Base-by-base conservation (phyloP, 1,284 basidiomycete genomes). In the Sparassis latifolia region DNA sequence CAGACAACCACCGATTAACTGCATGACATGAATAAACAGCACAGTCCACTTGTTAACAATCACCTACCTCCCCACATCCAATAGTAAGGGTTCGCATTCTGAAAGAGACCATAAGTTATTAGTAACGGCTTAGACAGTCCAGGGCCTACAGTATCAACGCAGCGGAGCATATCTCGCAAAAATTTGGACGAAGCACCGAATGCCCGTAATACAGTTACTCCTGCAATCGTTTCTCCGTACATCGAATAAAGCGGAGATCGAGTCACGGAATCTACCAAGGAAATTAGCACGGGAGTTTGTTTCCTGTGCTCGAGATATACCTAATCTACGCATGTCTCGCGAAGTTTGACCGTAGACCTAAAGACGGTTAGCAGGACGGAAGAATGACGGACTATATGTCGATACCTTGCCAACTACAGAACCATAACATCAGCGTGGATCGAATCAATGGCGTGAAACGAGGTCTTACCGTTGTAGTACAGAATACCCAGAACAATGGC, bases 201-300 rank as follows among this genome's bases (percentile, higher is more conserved):
- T 1, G 93, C 87, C 43, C 94, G 86, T 39, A 96, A 72, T 45
- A 95, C 87, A 0, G 90, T 79, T 12, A 89, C 87, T n/a, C 92
- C 92, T 2, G 89, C 78, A 49, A 94, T 92, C 0, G 90, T 92
- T 67, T 96, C 92, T 2, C 88, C 89, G 58, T 93, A 97, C 44
- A 95, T 87, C 0, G 90, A 92, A 67, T 96, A 97, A 10, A 97
- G 70, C 0, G 94, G 94, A 0, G 91, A 94, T 37, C 92, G 83
- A 5, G 92, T 92, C 43, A 93, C 85, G 10, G 90, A 92, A 63
- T 94, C 91, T 86, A 45, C 7, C 10, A 20, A 41, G 50, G 31
- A 50, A 20, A 5, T 30, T 51, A 41, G 41, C 44, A 46, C 27
- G 45, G 33, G n/a, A 40, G 37, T n/a, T n/a, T 27, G 44, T 32